A percentile compares a stretch with the other conserved stretches of the same genome.
Conservation (phyloP, 2,329 filamentous ascomycete genomes). For the Diaporthe destruens region DNA sequence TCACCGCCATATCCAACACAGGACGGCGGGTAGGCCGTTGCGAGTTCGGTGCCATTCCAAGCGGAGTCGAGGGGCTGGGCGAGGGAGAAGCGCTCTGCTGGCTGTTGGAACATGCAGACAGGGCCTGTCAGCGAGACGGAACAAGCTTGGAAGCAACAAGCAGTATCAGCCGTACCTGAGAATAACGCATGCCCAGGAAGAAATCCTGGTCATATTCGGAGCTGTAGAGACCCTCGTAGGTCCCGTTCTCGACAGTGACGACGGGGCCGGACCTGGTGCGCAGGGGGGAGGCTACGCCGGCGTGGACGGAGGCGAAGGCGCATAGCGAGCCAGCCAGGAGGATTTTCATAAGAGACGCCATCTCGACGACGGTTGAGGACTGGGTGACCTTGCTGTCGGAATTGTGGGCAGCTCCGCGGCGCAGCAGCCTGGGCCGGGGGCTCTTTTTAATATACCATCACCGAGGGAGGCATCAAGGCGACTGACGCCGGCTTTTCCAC, state of each 20-base stretch:
- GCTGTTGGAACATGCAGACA: slow-evolving; percentile 4
- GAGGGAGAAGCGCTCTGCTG: slow-evolving; percentile 58
- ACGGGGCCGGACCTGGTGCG: slow-evolving; percentile 14
- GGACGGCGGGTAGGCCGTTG: slow-evolving; percentile 60
- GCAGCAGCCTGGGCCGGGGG: background rate
- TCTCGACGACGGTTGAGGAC: slow-evolving; percentile 27
- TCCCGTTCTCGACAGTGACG: slow-evolving; percentile 51
- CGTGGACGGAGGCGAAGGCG: slow-evolving; percentile 30
- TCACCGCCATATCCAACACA: slow-evolving; percentile 65
- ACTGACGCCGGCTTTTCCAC: background rate
- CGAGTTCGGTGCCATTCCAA: slow-evolving; percentile 56
- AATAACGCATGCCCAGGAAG: slow-evolving; percentile 69
- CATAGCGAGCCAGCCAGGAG: slow-evolving; percentile 39
- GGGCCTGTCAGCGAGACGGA: slow-evolving; percentile 56
- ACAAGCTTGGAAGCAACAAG: slow-evolving; percentile 42
- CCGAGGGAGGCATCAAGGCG: background rate
- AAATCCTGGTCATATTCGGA: slow-evolving; percentile 59
- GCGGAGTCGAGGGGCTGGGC: slow-evolving; percentile 62
- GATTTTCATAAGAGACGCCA: slow-evolving; percentile 38
- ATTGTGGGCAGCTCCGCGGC: background rate
- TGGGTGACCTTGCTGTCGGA: background rate
- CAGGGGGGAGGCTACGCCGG: slow-evolving; percentile 5
- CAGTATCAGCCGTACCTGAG: slow-evolving; percentile 64
- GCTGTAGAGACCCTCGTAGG: slow-evolving; percentile 52
- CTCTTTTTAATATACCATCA: background rate